phyloP scores from a whole-genome alignment of 306 rosid species.

The Glycine soja region DNA sequence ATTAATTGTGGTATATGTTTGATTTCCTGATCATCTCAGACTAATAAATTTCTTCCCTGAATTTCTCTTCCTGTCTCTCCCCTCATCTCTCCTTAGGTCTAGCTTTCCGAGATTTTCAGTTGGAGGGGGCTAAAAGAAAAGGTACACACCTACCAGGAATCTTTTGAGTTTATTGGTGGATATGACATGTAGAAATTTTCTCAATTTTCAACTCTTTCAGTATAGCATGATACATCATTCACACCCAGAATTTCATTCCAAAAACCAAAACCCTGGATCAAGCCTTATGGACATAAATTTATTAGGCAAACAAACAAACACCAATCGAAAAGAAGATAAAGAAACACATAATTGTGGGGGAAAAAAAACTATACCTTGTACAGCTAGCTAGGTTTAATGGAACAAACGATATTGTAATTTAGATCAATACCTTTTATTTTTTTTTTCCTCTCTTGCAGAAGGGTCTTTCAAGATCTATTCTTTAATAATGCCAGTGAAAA shows the following conservation, averaged over 20 bases:
- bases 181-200: slow-evolving; percentile 29
- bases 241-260: slow-evolving; percentile 16
- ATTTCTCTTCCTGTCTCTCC: slow-evolving; percentile 40
- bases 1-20: slow-evolving; percentile 7
- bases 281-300: slow-evolving; percentile 26
- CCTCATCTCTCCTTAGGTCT: slow-evolving; percentile 26
- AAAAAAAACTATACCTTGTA: slow-evolving; percentile 42
- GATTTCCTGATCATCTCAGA: slow-evolving; percentile 25
- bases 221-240: slow-evolving; percentile 19
- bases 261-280: slow-evolving; percentile 42
- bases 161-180: slow-evolving; percentile 36
- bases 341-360: background rate
- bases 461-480: slow-evolving; percentile 57
- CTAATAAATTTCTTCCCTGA: slow-evolving; percentile 14
- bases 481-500: slow-evolving; percentile 53
- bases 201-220: slow-evolving; percentile 34
- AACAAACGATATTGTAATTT: slow-evolving; percentile 36
- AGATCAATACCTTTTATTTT: slow-evolving; percentile 52
- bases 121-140: background rate
- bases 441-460: slow-evolving; percentile 35
- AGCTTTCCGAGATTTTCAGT: slow-evolving; percentile 26
- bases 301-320: slow-evolving; percentile 32
- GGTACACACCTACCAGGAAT: slow-evolving; percentile 30
- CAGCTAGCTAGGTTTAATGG: slow-evolving; percentile 40
- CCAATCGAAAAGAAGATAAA: slow-evolving; percentile 26